Conservation (phyloP, 257 asterid species). For the Gardenia jasminoides region DNA sequence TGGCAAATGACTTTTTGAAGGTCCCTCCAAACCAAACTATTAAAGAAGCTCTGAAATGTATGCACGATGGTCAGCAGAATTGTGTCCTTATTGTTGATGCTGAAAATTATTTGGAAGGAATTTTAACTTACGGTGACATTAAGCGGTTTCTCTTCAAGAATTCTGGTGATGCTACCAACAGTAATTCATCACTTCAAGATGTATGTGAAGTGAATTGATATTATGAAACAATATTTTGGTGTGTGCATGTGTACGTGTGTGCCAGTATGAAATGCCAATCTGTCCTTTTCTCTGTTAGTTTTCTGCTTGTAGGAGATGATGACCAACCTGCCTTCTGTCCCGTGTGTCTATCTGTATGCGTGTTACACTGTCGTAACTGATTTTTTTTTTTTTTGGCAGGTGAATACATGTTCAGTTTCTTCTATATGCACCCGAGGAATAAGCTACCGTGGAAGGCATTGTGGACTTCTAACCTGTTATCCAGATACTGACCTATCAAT, state of each 20-base stretch:
- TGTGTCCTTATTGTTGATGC: slow-evolving; percentile 70
- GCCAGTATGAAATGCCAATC: not conserved
- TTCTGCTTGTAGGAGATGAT: not conserved
- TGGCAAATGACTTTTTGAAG: slow-evolving; percentile 65
- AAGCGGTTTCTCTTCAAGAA: slow-evolving; percentile 51
- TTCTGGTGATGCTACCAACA: slow-evolving; percentile 44
- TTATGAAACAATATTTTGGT: slow-evolving; percentile 13
- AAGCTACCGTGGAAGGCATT: slow-evolving; percentile 63
- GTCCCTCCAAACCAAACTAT: slow-evolving; percentile 59
- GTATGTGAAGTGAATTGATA: slow-evolving; percentile 41
- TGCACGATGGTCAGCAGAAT: slow-evolving; percentile 68
- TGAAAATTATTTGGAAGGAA: slow-evolving; percentile 78
- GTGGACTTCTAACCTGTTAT: slow-evolving; percentile 78
- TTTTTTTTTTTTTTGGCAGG: slow-evolving; percentile 37
- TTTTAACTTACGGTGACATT: slow-evolving; percentile 80
- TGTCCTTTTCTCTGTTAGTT: not conserved
- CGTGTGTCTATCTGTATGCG: not conserved
- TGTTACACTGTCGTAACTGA: slow-evolving; percentile 2
- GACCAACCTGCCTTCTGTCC: not conserved
- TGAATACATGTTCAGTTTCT: slow-evolving; percentile 57
- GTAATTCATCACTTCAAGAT: slow-evolving; percentile 39
- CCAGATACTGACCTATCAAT: slow-evolving; percentile 82
- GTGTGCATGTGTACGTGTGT: not conserved
- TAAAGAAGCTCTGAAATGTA: slow-evolving; percentile 63
- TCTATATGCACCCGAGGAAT: slow-evolving; percentile 80